Percentiles rank a stretch among this genome's conserved stretches.
These are phyloP conservation scores for Gentiana dahurica DNA, from an alignment of 257 asterid genomes.

Conservation along the genomic window DNA sequence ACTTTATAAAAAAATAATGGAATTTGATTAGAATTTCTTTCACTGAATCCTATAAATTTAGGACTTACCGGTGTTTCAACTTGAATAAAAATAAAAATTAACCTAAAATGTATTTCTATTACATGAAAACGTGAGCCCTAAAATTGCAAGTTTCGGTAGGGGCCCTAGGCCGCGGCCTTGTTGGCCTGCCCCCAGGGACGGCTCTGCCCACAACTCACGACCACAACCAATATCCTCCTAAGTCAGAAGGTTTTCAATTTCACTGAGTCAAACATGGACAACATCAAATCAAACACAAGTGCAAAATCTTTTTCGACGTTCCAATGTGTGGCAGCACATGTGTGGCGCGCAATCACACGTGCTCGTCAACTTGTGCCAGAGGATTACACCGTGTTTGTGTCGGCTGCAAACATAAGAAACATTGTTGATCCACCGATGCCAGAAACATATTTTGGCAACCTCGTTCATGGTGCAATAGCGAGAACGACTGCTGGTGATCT, in stretches of 20 bases:
- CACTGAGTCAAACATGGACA: constrained; percentile 62
- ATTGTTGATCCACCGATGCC: constrained; percentile 92
- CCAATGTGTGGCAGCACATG: constrained; percentile 89
- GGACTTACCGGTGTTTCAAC: too few species aligned
- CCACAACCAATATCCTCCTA: constrained; percentile 7
- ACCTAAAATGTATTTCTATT: too few species aligned
- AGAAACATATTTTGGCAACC: constrained; percentile 86
- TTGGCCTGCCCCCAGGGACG: too few species aligned
- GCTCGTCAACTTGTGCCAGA: constrained; percentile 72
- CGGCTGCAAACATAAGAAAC: constrained; percentile 77
- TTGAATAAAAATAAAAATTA: too few species aligned
- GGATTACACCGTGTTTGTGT: constrained; percentile 87
- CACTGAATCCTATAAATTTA: too few species aligned
- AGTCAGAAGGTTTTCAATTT: constrained; percentile 32
- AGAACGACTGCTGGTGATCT: constrained; percentile 64
- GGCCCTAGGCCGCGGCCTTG: too few species aligned
- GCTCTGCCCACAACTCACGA: constrained; percentile 40
- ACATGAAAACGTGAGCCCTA: too few species aligned
- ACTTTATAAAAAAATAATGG: too few species aligned
- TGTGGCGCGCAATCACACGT: constrained; percentile 85
- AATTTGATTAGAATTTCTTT: too few species aligned
- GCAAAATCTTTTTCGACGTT: constrained; percentile 60
- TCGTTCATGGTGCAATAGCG: constrained; percentile 89
- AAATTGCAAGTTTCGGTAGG: too few species aligned
- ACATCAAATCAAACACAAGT: constrained; percentile 45